These are phyloP conservation scores for Podospora appendiculata DNA, from an alignment of 495 filamentous ascomycete genomes.

Conservation along the genomic window DNA sequence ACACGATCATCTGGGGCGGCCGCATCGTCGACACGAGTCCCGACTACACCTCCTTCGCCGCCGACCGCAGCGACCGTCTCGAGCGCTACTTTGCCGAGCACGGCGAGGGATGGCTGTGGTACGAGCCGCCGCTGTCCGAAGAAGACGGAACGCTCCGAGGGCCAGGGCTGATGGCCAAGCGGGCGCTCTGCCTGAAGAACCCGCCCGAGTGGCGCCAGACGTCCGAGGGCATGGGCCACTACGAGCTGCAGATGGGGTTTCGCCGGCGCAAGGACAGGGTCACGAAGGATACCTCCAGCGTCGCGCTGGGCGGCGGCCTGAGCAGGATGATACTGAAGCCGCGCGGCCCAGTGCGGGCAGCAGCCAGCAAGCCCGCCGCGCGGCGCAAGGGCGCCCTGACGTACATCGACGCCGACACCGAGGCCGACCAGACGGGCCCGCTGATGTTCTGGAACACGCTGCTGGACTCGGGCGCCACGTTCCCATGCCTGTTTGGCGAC, in stretches of 20 bases:
- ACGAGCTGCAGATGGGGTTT: conserved; percentile 17
- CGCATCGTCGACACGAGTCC: conserved; percentile 34
- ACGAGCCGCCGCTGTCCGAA: conserved; percentile 34
- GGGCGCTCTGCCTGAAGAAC: conserved; percentile 21
- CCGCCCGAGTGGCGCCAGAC: conserved; percentile 2
- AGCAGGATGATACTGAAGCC: too few species aligned
- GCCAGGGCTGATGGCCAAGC: conserved; percentile 23
- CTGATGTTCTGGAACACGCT: conserved; percentile 19
- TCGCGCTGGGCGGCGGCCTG: background rate
- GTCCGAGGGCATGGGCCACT: conserved; percentile 18
- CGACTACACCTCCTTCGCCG: conserved; percentile 27
- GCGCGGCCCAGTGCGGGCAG: too few species aligned
- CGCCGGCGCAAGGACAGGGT: conserved; percentile 12
- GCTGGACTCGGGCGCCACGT: conserved; percentile 39
- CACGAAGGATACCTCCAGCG: background rate
- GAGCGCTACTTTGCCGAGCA: conserved; percentile 28
- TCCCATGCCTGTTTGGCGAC: conserved; percentile 24
- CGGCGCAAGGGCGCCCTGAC: background rate
- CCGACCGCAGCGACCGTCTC: conserved; percentile 30
- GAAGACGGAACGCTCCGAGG: conserved; percentile 1
- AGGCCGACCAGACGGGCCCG: conserved; percentile 6
- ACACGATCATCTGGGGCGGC: conserved; percentile 39
- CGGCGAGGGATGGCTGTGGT: conserved; percentile 43
- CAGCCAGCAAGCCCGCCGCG: background rate
- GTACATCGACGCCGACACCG: background rate